These are phyloP conservation scores for Geranomyces variabilis DNA, from an alignment of 192 early-diverging fungal species.

Conservation along the genomic window DNA sequence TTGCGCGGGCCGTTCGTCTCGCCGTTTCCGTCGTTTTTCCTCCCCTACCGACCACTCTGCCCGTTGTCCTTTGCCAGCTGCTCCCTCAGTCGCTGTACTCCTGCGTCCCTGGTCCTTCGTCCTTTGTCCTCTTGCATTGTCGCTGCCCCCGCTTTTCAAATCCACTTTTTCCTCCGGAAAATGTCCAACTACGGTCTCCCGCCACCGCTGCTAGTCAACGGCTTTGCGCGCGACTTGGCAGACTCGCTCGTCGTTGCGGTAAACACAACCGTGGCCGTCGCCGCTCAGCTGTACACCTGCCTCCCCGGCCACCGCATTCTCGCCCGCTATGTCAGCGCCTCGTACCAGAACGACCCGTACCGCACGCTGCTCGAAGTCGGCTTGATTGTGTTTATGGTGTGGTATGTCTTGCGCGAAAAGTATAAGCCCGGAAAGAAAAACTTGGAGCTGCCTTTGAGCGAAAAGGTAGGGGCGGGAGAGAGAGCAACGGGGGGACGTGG, in stretches of 20 bases:
- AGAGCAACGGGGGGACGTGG: neutral
- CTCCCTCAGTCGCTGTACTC: too few species aligned
- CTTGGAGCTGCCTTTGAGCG: conserved; percentile 68
- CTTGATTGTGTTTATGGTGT: conserved; percentile 83
- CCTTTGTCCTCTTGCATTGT: too few species aligned
- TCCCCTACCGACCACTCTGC: too few species aligned
- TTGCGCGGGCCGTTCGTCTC: too few species aligned
- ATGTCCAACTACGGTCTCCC: too few species aligned
- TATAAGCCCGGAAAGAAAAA: conserved; percentile 75
- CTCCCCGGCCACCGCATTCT: conserved; percentile 80
- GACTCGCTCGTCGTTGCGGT: conserved; percentile 49
- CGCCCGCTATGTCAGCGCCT: conserved; percentile 81
- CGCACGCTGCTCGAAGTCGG: conserved; percentile 82
- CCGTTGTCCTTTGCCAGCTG: too few species aligned
- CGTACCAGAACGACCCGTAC: conserved; percentile 93
- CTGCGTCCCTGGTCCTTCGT: too few species aligned
- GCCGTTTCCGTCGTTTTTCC: too few species aligned
- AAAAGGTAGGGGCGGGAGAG: conserved; percentile 59
- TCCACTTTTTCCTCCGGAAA: too few species aligned
- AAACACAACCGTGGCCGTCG: conserved; percentile 53
- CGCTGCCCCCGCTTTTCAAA: too few species aligned
- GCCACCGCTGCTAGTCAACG: conserved; percentile 45
- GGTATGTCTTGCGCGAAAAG: conserved; percentile 83
- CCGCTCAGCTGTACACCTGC: conserved; percentile 42
- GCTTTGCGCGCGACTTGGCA: conserved; percentile 44